A percentile compares a stretch with the other conserved stretches of the same genome.
phyloP scores from a whole-genome alignment of 192 early-diverging fungal species.

The Entophlyctis luteolus region DNA sequence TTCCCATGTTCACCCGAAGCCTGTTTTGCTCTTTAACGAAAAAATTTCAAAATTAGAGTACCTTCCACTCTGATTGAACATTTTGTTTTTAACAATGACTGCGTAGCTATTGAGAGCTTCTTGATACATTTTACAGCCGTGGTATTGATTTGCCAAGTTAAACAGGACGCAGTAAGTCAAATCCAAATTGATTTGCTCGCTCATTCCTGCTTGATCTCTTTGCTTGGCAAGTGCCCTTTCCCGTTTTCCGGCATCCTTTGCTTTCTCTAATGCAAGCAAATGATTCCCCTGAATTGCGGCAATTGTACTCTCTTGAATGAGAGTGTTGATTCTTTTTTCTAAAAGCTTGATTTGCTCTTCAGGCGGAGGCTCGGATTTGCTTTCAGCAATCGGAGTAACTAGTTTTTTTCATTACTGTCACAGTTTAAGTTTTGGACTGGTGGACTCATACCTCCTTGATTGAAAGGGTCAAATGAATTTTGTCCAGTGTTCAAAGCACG shows the following conservation, averaged over 20 bases:
- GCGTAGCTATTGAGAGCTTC: constrained; percentile 57
- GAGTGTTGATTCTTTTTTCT: constrained; percentile 45
- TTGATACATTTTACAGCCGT: constrained; percentile 56
- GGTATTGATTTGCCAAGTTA: constrained; percentile 58
- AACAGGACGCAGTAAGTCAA: constrained; percentile 61
- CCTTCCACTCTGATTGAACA: constrained; percentile 55
- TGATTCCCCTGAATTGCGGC: constrained; percentile 42
- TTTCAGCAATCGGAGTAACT: constrained; percentile 33
- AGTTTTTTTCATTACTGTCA: constrained; percentile 3
- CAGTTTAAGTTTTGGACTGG: background rate
- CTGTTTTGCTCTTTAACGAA: background rate
- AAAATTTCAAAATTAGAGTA: background rate
- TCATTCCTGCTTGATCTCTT: constrained; percentile 48
- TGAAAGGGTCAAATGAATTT: constrained; percentile 54
- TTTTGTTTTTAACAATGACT: constrained; percentile 62
- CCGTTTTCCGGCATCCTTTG: constrained; percentile 57
- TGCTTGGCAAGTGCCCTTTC: constrained; percentile 52
- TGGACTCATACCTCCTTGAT: constrained; percentile 43
- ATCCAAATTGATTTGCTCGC: constrained; percentile 56
- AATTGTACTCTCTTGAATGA: constrained; percentile 51
- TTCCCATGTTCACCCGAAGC: constrained; percentile 62
- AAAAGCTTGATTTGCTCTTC: constrained; percentile 55
- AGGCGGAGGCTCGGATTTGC: constrained; percentile 38
- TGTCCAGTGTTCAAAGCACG: constrained; percentile 33
- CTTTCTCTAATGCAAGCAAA: constrained; percentile 52